Percentiles rank a stretch among this genome's conserved stretches.
phyloP scores from a whole-genome alignment of 805 yeast genomes.

The Suhomyces kilbournensis region DNA sequence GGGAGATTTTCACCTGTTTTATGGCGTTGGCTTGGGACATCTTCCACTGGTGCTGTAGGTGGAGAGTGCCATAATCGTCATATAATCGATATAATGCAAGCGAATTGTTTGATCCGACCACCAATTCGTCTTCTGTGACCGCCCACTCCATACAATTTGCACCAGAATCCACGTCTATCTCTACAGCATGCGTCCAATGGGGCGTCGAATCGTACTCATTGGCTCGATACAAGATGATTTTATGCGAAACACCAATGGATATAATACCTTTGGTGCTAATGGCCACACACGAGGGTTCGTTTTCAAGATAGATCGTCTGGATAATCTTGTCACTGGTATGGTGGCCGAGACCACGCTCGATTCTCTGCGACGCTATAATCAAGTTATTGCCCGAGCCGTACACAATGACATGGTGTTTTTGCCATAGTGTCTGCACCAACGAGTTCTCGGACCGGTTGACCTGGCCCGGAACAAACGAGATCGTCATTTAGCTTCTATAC shows the following conservation, averaged over 20 bases:
- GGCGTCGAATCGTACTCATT: constrained; percentile 45
- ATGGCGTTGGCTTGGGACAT: constrained; percentile 61
- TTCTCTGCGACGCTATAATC: constrained; percentile 36
- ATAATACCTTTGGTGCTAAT: constrained; percentile 61
- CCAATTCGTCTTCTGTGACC: constrained; percentile 48
- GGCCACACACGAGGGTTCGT: constrained; percentile 65
- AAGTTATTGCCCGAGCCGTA: constrained; percentile 90
- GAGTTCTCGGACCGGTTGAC: constrained; percentile 60
- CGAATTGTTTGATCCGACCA: constrained; percentile 52
- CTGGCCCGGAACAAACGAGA: constrained; percentile 81
- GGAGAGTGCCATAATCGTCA: constrained; percentile 44
- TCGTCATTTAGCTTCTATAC: constrained; percentile 44
- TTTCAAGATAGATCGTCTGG: constrained; percentile 72
- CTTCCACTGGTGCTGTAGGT: constrained; percentile 41
- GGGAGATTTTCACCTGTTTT: constrained; percentile 54
- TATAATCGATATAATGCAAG: constrained; percentile 54
- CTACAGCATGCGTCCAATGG: constrained; percentile 43
- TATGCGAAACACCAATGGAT: constrained; percentile 49
- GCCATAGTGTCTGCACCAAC: constrained; percentile 64
- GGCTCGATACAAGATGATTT: constrained; percentile 54
- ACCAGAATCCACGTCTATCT: constrained; percentile 20
- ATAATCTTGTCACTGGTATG: constrained; percentile 32
- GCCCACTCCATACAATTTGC: constrained; percentile 58
- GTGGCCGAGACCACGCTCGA: neutral
- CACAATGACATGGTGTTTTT: constrained; percentile 55